These are phyloP conservation scores for Plantago ovata DNA, from an alignment of 257 asterid species.

Conservation along the genomic window DNA sequence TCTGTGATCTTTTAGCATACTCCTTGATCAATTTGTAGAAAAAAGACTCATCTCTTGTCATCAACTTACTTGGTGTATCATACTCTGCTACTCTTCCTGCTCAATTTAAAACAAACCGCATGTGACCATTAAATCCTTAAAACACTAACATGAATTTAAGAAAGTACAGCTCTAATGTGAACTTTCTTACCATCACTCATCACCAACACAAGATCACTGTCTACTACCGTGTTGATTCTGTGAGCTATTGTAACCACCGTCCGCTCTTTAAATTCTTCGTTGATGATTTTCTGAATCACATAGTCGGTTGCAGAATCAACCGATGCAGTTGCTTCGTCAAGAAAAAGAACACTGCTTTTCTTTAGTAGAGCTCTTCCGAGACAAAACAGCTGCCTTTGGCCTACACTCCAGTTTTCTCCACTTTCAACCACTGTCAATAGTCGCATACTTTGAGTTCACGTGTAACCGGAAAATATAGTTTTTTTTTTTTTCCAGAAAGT, in stretches of 20 bases:
- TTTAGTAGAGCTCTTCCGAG: slow-evolving; percentile 86
- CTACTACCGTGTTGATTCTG: slow-evolving; percentile 92
- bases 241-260: slow-evolving; percentile 94
- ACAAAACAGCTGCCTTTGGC: slow-evolving; percentile 89
- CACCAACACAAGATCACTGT: slow-evolving; percentile 82
- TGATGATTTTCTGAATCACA: slow-evolving; percentile 63
- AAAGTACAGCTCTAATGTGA: not conserved
- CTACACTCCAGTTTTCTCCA: slow-evolving; percentile 98
- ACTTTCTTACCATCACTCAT: slow-evolving; percentile 79
- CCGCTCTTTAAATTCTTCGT: slow-evolving; percentile 58
- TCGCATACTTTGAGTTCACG: not conserved
- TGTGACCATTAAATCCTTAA: not conserved
- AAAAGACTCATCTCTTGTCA: slow-evolving; percentile 78
- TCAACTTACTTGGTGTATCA: slow-evolving; percentile 78
- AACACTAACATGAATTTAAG: not conserved
- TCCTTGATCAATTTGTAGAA: slow-evolving; percentile 86
- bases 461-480: not conserved
- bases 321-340: slow-evolving; percentile 96
- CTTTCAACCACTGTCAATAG: slow-evolving; percentile 73
- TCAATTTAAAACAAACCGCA: slow-evolving; percentile 15
- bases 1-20: slow-evolving; percentile 77
- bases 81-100: slow-evolving; percentile 93
- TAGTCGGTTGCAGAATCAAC: slow-evolving; percentile 95
- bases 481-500: not conserved
- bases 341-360: slow-evolving; percentile 78